Percentiles rank a stretch among this genome's conserved stretches.
Evolutionary conservation across 2,329 filamentous ascomycete genomes (phyloP).

Genomic region (Stenocarpella maydis): DNA sequence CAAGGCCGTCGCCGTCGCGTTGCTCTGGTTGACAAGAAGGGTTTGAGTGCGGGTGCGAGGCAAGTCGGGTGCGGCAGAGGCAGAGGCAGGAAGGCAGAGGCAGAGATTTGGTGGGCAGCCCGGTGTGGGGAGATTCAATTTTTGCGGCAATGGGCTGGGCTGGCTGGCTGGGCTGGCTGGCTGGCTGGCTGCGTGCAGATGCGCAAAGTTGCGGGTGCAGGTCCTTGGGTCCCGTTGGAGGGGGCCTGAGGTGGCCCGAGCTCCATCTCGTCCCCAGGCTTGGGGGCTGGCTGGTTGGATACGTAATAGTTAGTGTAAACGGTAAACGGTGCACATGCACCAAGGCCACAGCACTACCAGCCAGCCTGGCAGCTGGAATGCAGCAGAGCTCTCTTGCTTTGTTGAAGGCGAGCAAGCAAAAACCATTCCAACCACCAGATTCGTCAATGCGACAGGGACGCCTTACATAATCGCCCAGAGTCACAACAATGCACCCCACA

Average conservation of each 20-base stretch:
- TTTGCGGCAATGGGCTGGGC: slow-evolving; percentile 30
- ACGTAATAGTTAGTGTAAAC: no score
- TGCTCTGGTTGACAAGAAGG: slow-evolving; percentile 32
- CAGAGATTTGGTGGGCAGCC: slow-evolving; percentile 32
- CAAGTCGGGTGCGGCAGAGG: slow-evolving; percentile 15
- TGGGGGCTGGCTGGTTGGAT: neutral
- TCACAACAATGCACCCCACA: neutral
- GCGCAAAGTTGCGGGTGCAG: slow-evolving; percentile 16
- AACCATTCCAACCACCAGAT: slow-evolving; percentile 14
- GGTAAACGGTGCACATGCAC: no score
- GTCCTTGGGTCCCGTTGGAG: slow-evolving; percentile 1
- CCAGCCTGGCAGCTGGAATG: no score
- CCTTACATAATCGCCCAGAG: slow-evolving; percentile 26
- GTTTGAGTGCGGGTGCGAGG: slow-evolving; percentile 26
- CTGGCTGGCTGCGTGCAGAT: slow-evolving; percentile 9
- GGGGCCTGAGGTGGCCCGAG: slow-evolving; percentile 23
- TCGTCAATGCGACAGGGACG: slow-evolving; percentile 6
- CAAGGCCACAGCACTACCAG: no score
- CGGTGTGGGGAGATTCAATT: slow-evolving; percentile 34
- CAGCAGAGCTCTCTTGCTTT: slow-evolving; percentile 2
- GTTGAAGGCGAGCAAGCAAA: no score
- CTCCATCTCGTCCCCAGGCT: slow-evolving; percentile 20
- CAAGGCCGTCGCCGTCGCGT: slow-evolving; percentile 31
- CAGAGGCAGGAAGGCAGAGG: slow-evolving; percentile 18
- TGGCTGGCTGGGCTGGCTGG: neutral